Evolutionary conservation across 192 early-diverging fungal species (phyloP).

Genomic region (Backusella sp.): DNA sequence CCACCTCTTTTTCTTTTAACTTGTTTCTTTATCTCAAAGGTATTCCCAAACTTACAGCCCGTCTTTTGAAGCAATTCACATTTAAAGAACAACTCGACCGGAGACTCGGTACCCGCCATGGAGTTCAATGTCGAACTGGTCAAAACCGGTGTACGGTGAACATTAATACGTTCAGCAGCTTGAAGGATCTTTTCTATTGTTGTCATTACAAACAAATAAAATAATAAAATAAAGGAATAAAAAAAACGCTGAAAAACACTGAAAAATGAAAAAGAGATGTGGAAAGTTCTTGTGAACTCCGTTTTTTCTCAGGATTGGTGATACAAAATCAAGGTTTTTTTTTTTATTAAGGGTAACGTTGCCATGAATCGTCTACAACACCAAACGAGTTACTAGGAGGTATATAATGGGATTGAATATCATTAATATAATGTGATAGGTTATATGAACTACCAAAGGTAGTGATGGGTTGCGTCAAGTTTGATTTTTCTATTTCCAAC

Average conservation of each 20-base stretch:
- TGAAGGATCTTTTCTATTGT: constrained; percentile 20
- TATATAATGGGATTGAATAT: constrained; percentile 4
- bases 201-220: background rate
- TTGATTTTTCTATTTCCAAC: background rate
- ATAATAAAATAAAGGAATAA: background rate
- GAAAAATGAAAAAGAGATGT: background rate
- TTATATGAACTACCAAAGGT: constrained; percentile 5
- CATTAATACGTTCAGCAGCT: constrained; percentile 42
- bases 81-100: constrained; percentile 46
- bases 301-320: background rate
- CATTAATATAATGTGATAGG: constrained; percentile 7
- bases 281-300: background rate
- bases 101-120: background rate
- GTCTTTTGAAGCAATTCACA: constrained; percentile 52
- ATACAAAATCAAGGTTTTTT: background rate
- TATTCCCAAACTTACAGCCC: constrained; percentile 29
- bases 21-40: too few relatives aligned
- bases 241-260: background rate
- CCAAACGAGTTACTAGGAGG: background rate
- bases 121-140: constrained; percentile 37
- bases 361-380: background rate
- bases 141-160: constrained; percentile 47
- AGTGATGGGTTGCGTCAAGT: background rate
- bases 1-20: background rate
- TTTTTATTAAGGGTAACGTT: background rate